Percentiles rank a stretch among this genome's conserved stretches.
These are phyloP conservation scores for Zea mays DNA, from an alignment of 176 grass and related monocot genomes.

Conservation along the genomic window Zm-B73-REFERENCE-NAM-5.0 NC_050100.1:79300501-79301000, in stretches of 20 bases:
- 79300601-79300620: neutral
- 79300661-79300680: constrained; percentile 17
- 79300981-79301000: constrained; percentile 99
- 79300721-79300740: constrained; percentile 98
- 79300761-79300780: constrained; percentile 98
- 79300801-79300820: constrained; percentile 93
- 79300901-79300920: constrained; percentile 56
- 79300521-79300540: neutral
- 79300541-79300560: constrained; percentile 17
- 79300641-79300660: neutral
- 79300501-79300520: constrained; percentile 2
- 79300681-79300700: constrained; percentile 55
- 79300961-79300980: constrained; percentile 99
- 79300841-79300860: constrained; percentile 34
- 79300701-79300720: constrained; percentile 96
- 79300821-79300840: constrained; percentile 70
- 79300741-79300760: constrained; percentile 99
- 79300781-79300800: constrained; percentile 98
- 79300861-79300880: constrained; percentile 6
- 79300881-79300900: constrained; percentile 22
- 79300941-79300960: constrained; percentile 99
- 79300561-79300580: constrained; percentile 5
- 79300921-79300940: constrained; percentile 98
- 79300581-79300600: neutral
- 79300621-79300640: constrained; percentile 24